Base-by-base conservation (phyloP, 768 basidiomycete genomes). In the Lentinus tigrinus region DNA sequence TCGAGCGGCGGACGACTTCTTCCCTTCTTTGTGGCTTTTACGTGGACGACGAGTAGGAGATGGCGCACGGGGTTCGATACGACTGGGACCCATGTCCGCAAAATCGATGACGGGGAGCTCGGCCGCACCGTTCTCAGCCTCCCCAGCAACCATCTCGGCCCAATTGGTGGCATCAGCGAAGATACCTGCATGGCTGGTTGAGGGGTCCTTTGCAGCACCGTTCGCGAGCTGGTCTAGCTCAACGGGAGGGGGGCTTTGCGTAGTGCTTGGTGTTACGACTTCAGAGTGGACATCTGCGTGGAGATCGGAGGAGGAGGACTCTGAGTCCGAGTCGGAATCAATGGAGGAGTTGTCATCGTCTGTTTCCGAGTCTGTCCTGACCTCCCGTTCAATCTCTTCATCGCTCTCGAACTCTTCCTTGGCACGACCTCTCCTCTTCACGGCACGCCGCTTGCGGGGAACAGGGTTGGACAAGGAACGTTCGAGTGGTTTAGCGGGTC, bases 101-200 rank as follows among this genome's bases (percentile, higher is more conserved):
- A 93, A 94, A 57, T 92, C 88, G 63, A 93, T 85, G 64, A 93
- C 86, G 36, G 91, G 92, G 8, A 93, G 78, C 26, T 85, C 82
- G 8, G 81, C 82, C 47, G 83, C 76, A 19, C 85, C 87, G 60
- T 85, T 80, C n/a, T 73, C 74, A 43, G 73, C 80, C 72, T 89
- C 88, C 58, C 87, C 87, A 17, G 86, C 79, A n/a, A 92, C 89
- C 85, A 92, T 89, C 68, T 93, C 89, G 10, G 89, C 88, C 91
- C 91, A 93, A 64, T 83, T 81, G 16, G 81, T 79, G 24, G 76
- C 48, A 28, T 79, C 69, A 2, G 80, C 73, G 70, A 89, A 85
- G 16, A 82, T 75, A 26, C 77, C 69, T 49, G 70, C 61, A 13
- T 61, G 71, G 31, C 70, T 76, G 60, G 74, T 74, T 4, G 68